Base-by-base conservation (phyloP, 2,329 filamentous ascomycete genomes). In the Rhinocladiella similis region DNA sequence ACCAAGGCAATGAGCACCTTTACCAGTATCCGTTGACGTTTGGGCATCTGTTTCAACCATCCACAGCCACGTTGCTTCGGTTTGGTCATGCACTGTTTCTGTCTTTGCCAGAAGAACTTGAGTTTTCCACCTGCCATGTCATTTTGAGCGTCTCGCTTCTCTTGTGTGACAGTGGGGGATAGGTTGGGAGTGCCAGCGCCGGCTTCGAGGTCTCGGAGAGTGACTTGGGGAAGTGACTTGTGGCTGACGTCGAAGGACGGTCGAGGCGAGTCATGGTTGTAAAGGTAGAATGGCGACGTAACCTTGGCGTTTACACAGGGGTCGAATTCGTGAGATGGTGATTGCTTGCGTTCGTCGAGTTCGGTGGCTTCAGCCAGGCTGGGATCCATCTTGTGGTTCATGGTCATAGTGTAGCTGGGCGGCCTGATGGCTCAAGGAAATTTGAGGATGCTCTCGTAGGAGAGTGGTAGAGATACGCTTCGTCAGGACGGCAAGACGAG, bases 271-370 rank as follows among this genome's bases (percentile, higher is more conserved):
- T 71, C 70, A 65, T 77, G 73, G 22, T 69, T 69, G 59, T 69
- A 69, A 60, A 76, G 75, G 61, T 77, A 77, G 64, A 77, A 77
- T 1, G 75, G 73, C 1, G 74, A 76, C 54, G 62, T 72, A 13
- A 73, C 72, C 56, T 75, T 75, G 54, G 73, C 73, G 38, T 69
- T 71, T 48, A 67, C 57, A 12, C 63, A 69, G 2, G 73, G 73
- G 58, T 76, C 71, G 63, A 70, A 76, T 5, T 76, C 72, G 27
- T 7, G 54, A 25, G 22, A 25, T 25, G 22, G 4, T 25, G 22
- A 25, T n/a, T n/a, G n/a, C n/a, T 39, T 35, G 41, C 56, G 59
- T 50, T 62, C 56, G 22, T 56, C 56, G 53, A 62, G 60, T 43
- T 60, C 57, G 29, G 60, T 60, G 43, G 16, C 54, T 38, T 60